Percentiles rank a stretch among this genome's conserved stretches.
Conservation (phyloP, 306 rosid species). For the Vigna angularis region DNA sequence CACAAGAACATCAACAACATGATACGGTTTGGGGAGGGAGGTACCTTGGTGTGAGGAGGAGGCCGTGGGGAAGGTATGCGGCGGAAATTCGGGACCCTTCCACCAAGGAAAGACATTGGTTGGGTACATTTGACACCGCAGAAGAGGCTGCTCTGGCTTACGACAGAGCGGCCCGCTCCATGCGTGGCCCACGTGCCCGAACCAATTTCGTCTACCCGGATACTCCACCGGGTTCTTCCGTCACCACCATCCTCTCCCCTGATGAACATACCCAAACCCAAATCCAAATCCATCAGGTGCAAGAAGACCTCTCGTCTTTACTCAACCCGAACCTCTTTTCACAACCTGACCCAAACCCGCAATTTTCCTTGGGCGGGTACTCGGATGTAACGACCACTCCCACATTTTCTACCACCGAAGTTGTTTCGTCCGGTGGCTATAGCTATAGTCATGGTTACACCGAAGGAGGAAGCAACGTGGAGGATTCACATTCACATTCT, state of each 20-base stretch:
- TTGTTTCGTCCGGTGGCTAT: constrained; percentile 1
- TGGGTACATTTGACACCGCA: constrained; percentile 66
- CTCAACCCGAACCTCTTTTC: background rate
- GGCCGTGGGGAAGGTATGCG: constrained; percentile 68
- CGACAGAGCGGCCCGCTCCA: constrained; percentile 61
- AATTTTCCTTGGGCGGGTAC: background rate
- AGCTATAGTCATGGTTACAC: constrained; percentile 11
- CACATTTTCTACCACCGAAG: background rate
- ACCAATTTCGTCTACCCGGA: constrained; percentile 61
- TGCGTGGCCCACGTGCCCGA: constrained; percentile 67
- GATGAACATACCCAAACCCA: constrained; percentile 41
- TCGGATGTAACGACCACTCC: background rate
- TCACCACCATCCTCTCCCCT: constrained; percentile 60
- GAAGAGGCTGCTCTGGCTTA: constrained; percentile 68
- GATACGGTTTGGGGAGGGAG: constrained; percentile 61
- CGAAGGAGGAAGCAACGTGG: constrained; percentile 15
- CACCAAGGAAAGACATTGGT: constrained; percentile 66
- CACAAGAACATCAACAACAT: constrained; percentile 41
- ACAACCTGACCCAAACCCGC: constrained; percentile 20
- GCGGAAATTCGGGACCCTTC: constrained; percentile 68
- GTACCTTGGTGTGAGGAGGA: constrained; percentile 62
- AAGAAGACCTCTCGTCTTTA: background rate
- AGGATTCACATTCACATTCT: constrained; percentile 37
- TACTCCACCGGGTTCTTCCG: constrained; percentile 56
- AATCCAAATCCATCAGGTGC: constrained; percentile 18